A percentile compares a stretch with the other conserved stretches of the same genome.
Conservation (phyloP, 2,329 filamentous ascomycete genomes). For the Davidsoniella virescens region DNA sequence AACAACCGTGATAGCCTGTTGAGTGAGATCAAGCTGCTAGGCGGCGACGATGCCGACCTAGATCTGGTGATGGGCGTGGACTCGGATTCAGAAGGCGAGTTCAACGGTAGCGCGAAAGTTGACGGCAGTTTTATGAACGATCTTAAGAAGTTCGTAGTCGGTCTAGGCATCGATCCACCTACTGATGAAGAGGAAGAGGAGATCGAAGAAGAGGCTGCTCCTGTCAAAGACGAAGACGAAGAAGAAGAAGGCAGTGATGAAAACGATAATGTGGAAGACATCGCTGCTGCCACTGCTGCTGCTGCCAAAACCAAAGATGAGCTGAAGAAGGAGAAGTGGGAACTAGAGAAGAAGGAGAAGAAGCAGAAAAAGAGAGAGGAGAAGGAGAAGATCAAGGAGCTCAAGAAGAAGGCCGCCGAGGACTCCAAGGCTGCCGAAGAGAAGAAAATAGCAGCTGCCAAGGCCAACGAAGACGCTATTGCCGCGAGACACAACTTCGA, state of each 20-base stretch:
- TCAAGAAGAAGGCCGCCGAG: conserved; percentile 11
- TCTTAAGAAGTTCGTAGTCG: conserved; percentile 9
- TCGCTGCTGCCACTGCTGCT: conserved; percentile 24
- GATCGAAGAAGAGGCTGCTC: not conserved
- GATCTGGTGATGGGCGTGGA: conserved; percentile 40
- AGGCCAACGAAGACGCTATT: conserved; percentile 17
- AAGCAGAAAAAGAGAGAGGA: conserved; percentile 13
- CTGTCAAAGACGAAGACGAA: not conserved
- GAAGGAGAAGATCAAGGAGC: conserved; percentile 9
- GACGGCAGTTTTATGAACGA: conserved; percentile 5
- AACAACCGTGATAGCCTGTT: conserved; percentile 28
- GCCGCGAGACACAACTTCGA: conserved; percentile 20
- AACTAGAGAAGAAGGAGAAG: conserved; percentile 20
- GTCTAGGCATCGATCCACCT: conserved; percentile 10
- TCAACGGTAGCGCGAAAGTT: conserved; percentile 17
- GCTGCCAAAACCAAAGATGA: conserved; percentile 24
- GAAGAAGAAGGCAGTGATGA: conserved; percentile 2
- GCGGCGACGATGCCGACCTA: conserved; percentile 48
- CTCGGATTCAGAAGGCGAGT: conserved; percentile 24
- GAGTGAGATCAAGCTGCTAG: conserved; percentile 47
- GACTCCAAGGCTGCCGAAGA: conserved; percentile 17
- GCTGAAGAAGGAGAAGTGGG: conserved; percentile 20
- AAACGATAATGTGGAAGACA: conserved; percentile 17
- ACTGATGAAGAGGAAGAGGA: conserved; percentile 2
- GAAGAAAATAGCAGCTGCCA: conserved; percentile 18